Evolutionary conservation across 1,284 basidiomycete species (phyloP), one percentile per base, ranked within the genome.

Genomic region (Neotropicomus parvogracilis): DNA sequence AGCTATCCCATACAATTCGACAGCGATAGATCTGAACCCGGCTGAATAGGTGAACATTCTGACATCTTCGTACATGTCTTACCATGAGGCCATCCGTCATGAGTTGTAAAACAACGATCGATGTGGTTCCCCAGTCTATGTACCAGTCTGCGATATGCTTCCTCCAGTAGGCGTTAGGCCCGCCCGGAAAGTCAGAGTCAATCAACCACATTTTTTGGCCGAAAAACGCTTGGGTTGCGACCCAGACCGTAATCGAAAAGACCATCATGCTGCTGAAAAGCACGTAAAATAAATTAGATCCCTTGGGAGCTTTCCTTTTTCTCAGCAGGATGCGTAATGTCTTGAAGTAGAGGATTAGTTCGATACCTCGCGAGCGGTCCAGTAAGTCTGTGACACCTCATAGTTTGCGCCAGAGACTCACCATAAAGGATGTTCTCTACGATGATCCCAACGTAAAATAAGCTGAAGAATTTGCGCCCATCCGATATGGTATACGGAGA

Each of bases 41-140:
- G 26, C 16, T 11, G 16, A 27, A 21, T 48, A 20, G 37, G 33
- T 17, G 16, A 10, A 13, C 11, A 3, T 14, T 12, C 17, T 31
- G 3, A 14, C 28, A 11, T n/a, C 9, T 17, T 24, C 6, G 12
- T 28, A 6, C 1, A 26, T 3, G 4, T 31, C 54, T 47, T 38
- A 54, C 57, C 54, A 56, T 52, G 9, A 59, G 37, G 3, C 27
- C 57, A 28, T 59, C 53, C 0, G 54, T 52, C 54, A 58, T 53
- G 16, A 53, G 46, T 28, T 56, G 56, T 17, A 58, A 36, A 16
- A 48, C 2, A 13, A 49, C 28, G 13, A 47, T 12, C 7, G 48
- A 6, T 6, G 21, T 17, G 1, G 31, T 27, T 8, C 21, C 17
- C 41, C 41, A 48, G 2, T 34, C 29, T 19, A 46, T 21, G 19